phyloP scores from a whole-genome alignment of 176 grass and related monocot species.

The Oryza glaberrima region DNA sequence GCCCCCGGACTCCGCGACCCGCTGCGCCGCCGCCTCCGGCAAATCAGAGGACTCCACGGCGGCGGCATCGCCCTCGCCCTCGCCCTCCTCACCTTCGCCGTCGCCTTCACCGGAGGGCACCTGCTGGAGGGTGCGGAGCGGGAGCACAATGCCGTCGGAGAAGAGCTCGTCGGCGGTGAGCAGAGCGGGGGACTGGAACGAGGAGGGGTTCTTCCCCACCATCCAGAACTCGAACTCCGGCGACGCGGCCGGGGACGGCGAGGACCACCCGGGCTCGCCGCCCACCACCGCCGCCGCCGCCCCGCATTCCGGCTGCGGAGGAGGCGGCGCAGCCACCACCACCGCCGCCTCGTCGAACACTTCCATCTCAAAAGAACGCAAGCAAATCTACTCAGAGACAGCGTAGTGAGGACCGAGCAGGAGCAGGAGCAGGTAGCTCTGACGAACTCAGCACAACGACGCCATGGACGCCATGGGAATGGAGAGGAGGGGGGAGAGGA shows the following conservation, averaged over 20 bases:
- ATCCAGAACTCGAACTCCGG: constrained; percentile 99
- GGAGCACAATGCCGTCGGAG: constrained; percentile 87
- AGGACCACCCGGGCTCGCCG: constrained; percentile 35
- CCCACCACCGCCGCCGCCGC: not conserved
- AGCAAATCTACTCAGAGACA: not conserved
- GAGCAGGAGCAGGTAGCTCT: not conserved
- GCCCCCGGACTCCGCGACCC: constrained; percentile 31
- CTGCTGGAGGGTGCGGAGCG: constrained; percentile 64
- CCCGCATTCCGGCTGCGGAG: constrained; percentile 23
- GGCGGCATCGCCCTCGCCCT: not conserved
- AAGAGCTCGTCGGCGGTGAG: constrained; percentile 99
- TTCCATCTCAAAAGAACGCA: constrained; percentile 20
- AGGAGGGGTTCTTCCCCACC: constrained; percentile 60
- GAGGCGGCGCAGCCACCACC: too few species aligned
- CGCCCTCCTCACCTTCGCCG: not conserved
- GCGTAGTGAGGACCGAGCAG: not conserved
- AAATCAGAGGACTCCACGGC: not conserved
- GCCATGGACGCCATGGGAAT: not conserved
- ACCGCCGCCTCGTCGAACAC: not conserved
- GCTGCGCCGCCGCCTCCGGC: not conserved
- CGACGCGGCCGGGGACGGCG: constrained; percentile 61
- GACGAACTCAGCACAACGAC: too few species aligned
- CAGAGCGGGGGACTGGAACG: constrained; percentile 46
- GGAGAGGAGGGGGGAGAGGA: not conserved
- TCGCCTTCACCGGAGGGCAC: not conserved